Evolutionary conservation across 2,329 filamentous ascomycete genomes (phyloP).

Genomic region (Alternaria angustiovoidea): DNA sequence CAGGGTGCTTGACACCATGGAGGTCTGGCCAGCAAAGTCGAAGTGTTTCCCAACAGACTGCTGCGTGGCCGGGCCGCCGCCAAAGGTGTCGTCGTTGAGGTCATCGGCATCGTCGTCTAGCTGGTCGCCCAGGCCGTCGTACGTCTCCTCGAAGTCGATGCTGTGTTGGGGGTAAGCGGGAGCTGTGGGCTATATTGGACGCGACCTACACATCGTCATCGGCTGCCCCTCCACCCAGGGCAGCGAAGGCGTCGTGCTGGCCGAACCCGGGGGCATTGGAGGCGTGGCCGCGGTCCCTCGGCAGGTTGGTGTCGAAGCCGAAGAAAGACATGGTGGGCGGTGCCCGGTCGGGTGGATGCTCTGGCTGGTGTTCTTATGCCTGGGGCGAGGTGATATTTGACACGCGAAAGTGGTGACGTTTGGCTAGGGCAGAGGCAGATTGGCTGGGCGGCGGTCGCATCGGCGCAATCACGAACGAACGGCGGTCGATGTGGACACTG

Average conservation of each 20-base stretch:
- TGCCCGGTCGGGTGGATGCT: slow-evolving; percentile 14
- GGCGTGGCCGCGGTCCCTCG: slow-evolving; percentile 70
- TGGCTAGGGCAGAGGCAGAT: slow-evolving; percentile 7
- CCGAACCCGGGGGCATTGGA: slow-evolving; percentile 80
- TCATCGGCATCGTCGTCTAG: slow-evolving; percentile 92
- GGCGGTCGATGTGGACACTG: background rate
- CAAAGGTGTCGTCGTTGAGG: slow-evolving; percentile 97
- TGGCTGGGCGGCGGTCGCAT: slow-evolving; percentile 9
- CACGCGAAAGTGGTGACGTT: slow-evolving; percentile 30
- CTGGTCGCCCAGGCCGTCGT: slow-evolving; percentile 90
- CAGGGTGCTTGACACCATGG: slow-evolving; percentile 83
- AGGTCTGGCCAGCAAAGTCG: slow-evolving; percentile 94
- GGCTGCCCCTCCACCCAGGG: slow-evolving; percentile 68
- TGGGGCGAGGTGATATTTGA: slow-evolving; percentile 12
- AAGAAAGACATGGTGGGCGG: slow-evolving; percentile 81
- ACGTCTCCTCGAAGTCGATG: slow-evolving; percentile 94
- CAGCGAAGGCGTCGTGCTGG: slow-evolving; percentile 88
- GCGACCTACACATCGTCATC: slow-evolving; percentile 67
- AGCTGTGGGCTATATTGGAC: slow-evolving; percentile 25
- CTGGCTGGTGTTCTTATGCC: slow-evolving; percentile 8
- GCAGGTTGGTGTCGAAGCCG: slow-evolving; percentile 78
- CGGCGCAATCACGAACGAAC: background rate
- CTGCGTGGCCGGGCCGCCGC: slow-evolving; percentile 57
- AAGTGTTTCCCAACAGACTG: slow-evolving; percentile 85
- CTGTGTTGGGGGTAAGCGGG: slow-evolving; percentile 62